Conservation (phyloP, 1,284 basidiomycete genomes). For the Amylostereum chailletii region DNA sequence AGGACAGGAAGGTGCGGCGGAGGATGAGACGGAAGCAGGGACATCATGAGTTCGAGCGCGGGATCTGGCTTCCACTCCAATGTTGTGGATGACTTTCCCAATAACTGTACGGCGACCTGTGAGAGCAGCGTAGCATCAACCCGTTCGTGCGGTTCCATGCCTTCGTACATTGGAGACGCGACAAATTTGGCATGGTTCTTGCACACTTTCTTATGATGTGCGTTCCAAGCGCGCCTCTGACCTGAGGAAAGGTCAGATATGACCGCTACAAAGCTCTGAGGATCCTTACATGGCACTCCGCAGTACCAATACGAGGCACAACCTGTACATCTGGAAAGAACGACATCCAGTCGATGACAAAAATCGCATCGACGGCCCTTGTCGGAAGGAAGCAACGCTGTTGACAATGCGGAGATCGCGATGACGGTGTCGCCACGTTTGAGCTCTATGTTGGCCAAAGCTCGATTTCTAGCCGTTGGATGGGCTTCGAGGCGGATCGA, state of each 20-base stretch:
- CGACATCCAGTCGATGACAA: conserved; percentile 36
- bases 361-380: conserved; percentile 59
- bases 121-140: conserved; percentile 57
- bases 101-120: conserved; percentile 42
- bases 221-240: conserved; percentile 56
- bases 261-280: neutral
- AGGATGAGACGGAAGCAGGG: conserved; percentile 44
- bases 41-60: conserved; percentile 23
- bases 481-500: conserved; percentile 11
- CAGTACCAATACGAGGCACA: conserved; percentile 71
- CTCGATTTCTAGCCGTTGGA: conserved; percentile 39
- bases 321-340: conserved; percentile 41
- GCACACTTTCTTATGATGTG: conserved; percentile 58
- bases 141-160: conserved; percentile 40
- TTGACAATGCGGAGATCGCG: conserved; percentile 32
- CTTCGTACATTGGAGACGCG: conserved; percentile 36
- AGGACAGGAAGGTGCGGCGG: conserved; percentile 16
- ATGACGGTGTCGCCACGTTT: conserved; percentile 37
- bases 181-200: conserved; percentile 39
- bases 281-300: conserved; percentile 38
- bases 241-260: conserved; percentile 31
- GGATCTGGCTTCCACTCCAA: conserved; percentile 10
- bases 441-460: conserved; percentile 30
- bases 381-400: conserved; percentile 41
- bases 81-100: neutral